Evolutionary conservation across 345 rosid species (phyloP), one percentile per base, ranked within the genome.

Genomic region (Eucalyptus pauciflora): DNA sequence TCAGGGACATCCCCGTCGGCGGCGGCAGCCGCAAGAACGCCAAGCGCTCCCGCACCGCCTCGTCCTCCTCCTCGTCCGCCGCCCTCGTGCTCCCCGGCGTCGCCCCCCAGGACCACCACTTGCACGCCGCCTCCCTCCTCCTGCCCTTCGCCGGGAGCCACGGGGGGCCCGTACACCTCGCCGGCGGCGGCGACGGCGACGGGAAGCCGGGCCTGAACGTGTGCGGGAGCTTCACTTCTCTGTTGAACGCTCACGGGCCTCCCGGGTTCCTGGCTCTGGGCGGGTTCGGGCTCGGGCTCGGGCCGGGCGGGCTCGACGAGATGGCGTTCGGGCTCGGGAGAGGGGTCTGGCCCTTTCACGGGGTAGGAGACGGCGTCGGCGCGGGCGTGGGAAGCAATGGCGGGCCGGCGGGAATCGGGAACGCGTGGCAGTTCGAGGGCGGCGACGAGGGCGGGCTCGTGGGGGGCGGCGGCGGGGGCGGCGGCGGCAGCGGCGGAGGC

Each of bases 1-100:
- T 97, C 86, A 94, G 99, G 17, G 99, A 97, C 92, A 97, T 97
- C 85, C 99, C 99, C 37, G 90, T 97, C 86, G 99, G 99, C 43
- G 99, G 99, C 15, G 99, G 97, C 41, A 95, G 97, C 9, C 96
- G 99, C 22, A 97, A 95, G 93, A 94, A 92, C 89, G 96, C 98
- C 11, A 97, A 96, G 89, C 96, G 99, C 46, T 96, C 96, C 71
- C 97, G 99, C 5, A 94, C 91, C 50, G 62, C 89, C 85, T 83
- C 88, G 24, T 62, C 87, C 86, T 50, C 90, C 50, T 60, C 56
- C 95, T 95, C 29, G 90, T 93, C 88, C 89, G 92, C 97, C 3
- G 91, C 96, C 33, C 94, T 96, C 14, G 93, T 94, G 43, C 81
- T 71, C 81, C 13, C 81, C 13, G 46, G 83, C 48, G 48, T 76